Conservation (phyloP, 805 yeast genomes). For the Cyberlindnera subsufficiens region DNA sequence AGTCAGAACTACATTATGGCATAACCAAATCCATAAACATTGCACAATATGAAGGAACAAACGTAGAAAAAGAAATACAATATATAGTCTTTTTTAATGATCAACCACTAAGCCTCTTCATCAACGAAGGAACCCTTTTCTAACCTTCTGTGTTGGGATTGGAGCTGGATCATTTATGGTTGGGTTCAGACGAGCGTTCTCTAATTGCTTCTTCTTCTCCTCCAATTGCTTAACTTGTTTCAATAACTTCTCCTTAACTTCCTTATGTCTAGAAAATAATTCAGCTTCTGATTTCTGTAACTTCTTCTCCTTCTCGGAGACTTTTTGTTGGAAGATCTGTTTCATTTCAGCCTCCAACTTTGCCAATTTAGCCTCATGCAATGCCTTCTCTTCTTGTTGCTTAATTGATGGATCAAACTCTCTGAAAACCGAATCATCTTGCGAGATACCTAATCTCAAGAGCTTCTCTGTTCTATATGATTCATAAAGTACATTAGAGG, state of each 20-base stretch:
- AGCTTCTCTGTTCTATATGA: constrained; percentile 84
- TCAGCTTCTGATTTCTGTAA: constrained; percentile 96
- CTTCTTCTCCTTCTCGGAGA: constrained; percentile 93
- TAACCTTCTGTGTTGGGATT: constrained; percentile 49
- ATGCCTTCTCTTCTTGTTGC: constrained; percentile 88
- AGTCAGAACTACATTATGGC: too few relatives aligned
- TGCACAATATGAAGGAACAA: too few relatives aligned
- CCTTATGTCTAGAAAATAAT: constrained; percentile 90
- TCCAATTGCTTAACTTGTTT: constrained; percentile 87
- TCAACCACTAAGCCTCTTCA: not conserved
- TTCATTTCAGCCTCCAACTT: constrained; percentile 97
- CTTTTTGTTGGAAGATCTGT: constrained; percentile 92
- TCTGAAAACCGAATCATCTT: constrained; percentile 88
- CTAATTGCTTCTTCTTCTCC: constrained; percentile 81
- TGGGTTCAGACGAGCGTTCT: constrained; percentile 48
- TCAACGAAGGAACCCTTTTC: constrained; percentile 77
- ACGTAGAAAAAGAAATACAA: too few relatives aligned
- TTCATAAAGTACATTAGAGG: constrained; percentile 74
- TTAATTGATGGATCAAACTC: constrained; percentile 90
- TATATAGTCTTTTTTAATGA: too few relatives aligned
- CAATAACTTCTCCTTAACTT: constrained; percentile 90
- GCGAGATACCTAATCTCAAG: constrained; percentile 76
- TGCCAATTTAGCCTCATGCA: constrained; percentile 90
- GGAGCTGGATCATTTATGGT: constrained; percentile 25
- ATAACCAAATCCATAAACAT: too few relatives aligned